Conservation (phyloP, 1,284 basidiomycete species). For the Rhizoctonia solani region DNA sequence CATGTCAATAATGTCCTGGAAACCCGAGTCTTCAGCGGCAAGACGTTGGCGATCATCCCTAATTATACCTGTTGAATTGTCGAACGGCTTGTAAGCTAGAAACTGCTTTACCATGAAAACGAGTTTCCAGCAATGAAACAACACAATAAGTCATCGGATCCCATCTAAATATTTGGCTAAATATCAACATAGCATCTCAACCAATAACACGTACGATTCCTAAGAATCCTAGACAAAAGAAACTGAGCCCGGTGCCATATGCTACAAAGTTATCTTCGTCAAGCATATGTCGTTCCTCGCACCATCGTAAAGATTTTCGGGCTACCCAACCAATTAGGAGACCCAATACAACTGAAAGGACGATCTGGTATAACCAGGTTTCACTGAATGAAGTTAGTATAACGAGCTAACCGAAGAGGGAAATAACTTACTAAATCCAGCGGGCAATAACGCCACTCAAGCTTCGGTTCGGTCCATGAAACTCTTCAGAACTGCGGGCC, state of each 20-base stretch:
- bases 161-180: background rate
- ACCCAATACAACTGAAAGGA: slow-evolving; percentile 5
- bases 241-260: slow-evolving; percentile 19
- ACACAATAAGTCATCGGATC: slow-evolving; percentile 25
- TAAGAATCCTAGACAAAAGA: slow-evolving; percentile 23
- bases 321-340: slow-evolving; percentile 22
- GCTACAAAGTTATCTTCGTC: slow-evolving; percentile 32
- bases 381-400: slow-evolving; percentile 14
- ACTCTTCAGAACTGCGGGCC: slow-evolving; percentile 28
- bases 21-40: slow-evolving; percentile 15
- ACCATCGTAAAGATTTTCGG: slow-evolving; percentile 27
- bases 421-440: slow-evolving; percentile 23
- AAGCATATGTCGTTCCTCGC: slow-evolving; percentile 9
- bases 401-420: background rate
- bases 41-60: slow-evolving; percentile 28
- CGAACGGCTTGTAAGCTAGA: background rate
- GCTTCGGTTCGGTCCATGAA: slow-evolving; percentile 6
- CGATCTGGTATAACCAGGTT: slow-evolving; percentile 28
- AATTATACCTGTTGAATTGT: background rate
- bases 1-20: slow-evolving; percentile 30
- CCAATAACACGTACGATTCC: slow-evolving; percentile 1
- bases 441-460: slow-evolving; percentile 17
- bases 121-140: slow-evolving; percentile 33
- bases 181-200: background rate
- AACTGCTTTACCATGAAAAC: slow-evolving; percentile 12